These are phyloP conservation scores for Zasmidium citrigriseum DNA, from an alignment of 2,329 filamentous ascomycete genomes.

Conservation along the genomic window DNA sequence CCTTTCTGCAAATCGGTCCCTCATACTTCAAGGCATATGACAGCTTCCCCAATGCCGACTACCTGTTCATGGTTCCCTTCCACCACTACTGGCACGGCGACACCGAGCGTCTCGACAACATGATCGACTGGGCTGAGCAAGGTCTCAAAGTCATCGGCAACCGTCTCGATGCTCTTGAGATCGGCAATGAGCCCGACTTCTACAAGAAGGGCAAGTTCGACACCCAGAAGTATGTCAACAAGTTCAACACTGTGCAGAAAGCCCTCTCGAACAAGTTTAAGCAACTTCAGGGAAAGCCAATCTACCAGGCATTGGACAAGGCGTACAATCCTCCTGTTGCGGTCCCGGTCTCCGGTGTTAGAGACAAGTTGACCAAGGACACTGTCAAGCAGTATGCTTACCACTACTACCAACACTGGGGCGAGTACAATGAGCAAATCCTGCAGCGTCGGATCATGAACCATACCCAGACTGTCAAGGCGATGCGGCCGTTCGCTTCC, in stretches of 20 bases:
- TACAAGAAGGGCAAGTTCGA: not conserved
- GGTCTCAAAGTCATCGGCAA: slow-evolving; percentile 8
- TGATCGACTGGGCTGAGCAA: slow-evolving; percentile 6
- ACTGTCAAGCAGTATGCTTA: slow-evolving; percentile 11
- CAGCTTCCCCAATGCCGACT: slow-evolving; percentile 8
- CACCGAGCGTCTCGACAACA: slow-evolving; percentile 1
- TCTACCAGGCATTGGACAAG: slow-evolving; percentile 13
- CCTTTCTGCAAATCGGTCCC: slow-evolving; percentile 6
- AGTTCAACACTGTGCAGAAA: slow-evolving; percentile 1
- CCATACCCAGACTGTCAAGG: slow-evolving; percentile 8
- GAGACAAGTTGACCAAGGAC: not conserved
- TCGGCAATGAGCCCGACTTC: slow-evolving; percentile 15
- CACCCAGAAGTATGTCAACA: slow-evolving; percentile 8
- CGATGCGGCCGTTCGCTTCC: slow-evolving; percentile 3
- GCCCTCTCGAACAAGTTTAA: slow-evolving; percentile 7
- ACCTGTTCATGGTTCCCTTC: slow-evolving; percentile 11
- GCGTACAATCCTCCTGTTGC: not conserved
- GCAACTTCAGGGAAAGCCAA: not conserved
- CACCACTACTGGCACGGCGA: not conserved
- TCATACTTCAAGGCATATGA: slow-evolving; percentile 12
- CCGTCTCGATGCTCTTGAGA: slow-evolving; percentile 12
- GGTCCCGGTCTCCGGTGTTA: slow-evolving; percentile 4
- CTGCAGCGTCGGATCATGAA: slow-evolving; percentile 7
- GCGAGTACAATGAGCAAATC: not conserved
- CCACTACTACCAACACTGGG: slow-evolving; percentile 13